Percentiles rank a stretch among this genome's conserved stretches.
These are phyloP conservation scores for Cercospora zeae-maydis DNA, from an alignment of 2,329 filamentous ascomycete species.

Conservation along the genomic window DNA sequence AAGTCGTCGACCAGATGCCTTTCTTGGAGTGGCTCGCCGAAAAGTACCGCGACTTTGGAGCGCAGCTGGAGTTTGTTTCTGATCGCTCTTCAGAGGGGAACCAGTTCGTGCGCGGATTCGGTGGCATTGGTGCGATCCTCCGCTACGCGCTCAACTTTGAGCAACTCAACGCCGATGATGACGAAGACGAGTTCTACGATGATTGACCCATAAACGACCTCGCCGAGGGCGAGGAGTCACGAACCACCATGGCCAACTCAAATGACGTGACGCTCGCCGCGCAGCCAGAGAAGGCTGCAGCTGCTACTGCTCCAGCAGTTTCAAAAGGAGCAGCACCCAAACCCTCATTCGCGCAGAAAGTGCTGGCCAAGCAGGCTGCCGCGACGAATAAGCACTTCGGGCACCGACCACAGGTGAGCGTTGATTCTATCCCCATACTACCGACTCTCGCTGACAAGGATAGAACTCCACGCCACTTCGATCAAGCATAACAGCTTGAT, in stretches of 20 bases:
- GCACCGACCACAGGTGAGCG: constrained; percentile 29
- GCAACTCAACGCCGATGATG: constrained; percentile 86
- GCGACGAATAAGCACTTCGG: constrained; percentile 23
- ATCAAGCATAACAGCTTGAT: constrained; percentile 23
- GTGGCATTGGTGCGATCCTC: constrained; percentile 94
- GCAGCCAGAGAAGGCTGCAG: constrained; percentile 36
- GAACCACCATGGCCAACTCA: constrained; percentile 49
- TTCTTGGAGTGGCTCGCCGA: constrained; percentile 99
- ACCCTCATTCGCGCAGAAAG: constrained; percentile 22
- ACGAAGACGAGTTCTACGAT: constrained; percentile 76
- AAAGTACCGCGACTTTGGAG: constrained; percentile 97
- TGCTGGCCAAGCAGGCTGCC: constrained; percentile 20
- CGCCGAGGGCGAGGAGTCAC: constrained; percentile 70
- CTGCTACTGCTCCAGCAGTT: constrained; percentile 31
- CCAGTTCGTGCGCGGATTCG: constrained; percentile 99
- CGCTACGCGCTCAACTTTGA: constrained; percentile 99
- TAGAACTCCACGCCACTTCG: constrained; percentile 31
- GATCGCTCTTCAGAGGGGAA: constrained; percentile 97
- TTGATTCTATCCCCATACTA: not conserved
- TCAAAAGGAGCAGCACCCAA: constrained; percentile 19
- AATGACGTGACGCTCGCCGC: constrained; percentile 55
- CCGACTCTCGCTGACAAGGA: constrained; percentile 12
- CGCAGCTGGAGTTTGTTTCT: constrained; percentile 92
- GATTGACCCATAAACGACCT: constrained; percentile 79
- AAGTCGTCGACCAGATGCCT: constrained; percentile 77